Evolutionary conservation across 257 asterid species (phyloP).

Genomic region (Rauvolfia tetraphylla): DNA sequence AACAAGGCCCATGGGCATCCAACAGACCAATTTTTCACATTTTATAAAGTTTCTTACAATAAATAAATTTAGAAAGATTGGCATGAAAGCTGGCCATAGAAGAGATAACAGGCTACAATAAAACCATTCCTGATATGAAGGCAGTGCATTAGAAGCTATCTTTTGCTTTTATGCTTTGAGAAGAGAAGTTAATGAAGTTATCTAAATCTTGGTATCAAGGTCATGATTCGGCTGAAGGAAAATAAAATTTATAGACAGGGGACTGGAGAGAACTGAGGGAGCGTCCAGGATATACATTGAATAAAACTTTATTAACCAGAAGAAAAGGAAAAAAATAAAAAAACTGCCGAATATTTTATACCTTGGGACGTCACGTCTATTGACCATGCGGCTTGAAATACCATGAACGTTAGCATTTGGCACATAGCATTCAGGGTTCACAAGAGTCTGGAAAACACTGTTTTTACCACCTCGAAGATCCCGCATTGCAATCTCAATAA

Average conservation of each 20-base stretch:
- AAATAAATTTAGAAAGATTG: neutral
- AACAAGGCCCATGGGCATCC: neutral
- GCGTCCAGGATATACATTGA: neutral
- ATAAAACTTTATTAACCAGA: neutral
- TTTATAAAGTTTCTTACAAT: neutral
- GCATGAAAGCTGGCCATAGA: neutral
- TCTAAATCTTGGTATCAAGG: too few relatives aligned
- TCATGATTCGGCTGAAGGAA: neutral
- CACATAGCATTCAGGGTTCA: conserved; percentile 68
- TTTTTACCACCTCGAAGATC: conserved; percentile 88
- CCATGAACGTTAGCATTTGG: conserved; percentile 56
- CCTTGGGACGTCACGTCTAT: conserved; percentile 69
- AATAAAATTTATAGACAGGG: neutral
- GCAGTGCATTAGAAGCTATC: neutral
- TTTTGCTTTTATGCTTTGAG: neutral
- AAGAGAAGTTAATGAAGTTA: neutral
- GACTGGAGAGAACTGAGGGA: neutral
- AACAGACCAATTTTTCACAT: neutral
- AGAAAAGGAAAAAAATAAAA: conserved; percentile 6
- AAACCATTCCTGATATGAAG: neutral
- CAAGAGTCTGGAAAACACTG: conserved; percentile 80
- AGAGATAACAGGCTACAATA: neutral
- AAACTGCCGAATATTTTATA: conserved; percentile 19
- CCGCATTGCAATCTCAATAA: conserved; percentile 80
- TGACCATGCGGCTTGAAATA: conserved; percentile 70